Evolutionary conservation across 2,329 filamentous ascomycete species (phyloP).

Genomic region (Cryphonectria carpinicola): DNA sequence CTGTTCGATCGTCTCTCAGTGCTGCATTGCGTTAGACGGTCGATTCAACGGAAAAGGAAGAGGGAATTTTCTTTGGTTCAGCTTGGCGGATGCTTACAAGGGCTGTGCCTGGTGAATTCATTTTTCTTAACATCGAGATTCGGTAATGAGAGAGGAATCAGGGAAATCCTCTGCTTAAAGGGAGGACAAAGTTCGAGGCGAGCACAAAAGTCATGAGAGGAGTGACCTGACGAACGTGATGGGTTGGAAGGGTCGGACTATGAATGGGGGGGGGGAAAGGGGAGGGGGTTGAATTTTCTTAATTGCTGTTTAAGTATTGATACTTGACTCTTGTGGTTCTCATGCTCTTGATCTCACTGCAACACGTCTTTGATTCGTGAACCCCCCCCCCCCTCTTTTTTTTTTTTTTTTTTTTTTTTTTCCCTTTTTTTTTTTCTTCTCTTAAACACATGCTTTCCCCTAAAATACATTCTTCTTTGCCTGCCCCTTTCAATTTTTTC

Average conservation of each 20-base stretch:
- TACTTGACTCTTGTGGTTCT: constrained; percentile 16
- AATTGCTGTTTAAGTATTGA: constrained; percentile 19
- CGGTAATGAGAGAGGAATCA: constrained; percentile 18
- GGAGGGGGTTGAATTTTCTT: constrained; percentile 8
- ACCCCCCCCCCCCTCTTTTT: no score
- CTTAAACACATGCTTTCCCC: no score
- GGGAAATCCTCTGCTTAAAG: neutral
- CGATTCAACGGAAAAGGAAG: constrained; percentile 1
- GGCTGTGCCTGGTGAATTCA: constrained; percentile 15
- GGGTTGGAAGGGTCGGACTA: constrained; percentile 7
- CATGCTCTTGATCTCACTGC: neutral
- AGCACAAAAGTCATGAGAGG: constrained; percentile 14
- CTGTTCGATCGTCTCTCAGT: constrained; percentile 7
- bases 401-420: neutral
- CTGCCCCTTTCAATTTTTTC: no score
- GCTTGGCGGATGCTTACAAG: constrained; percentile 16
- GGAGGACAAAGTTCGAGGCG: constrained; percentile 15
- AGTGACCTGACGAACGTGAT: constrained; percentile 14
- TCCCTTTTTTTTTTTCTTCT: neutral
- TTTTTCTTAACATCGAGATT: constrained; percentile 25
- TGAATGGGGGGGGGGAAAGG: neutral
- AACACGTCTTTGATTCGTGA: neutral
- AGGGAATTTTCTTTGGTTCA: constrained; percentile 17
- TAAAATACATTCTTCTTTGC: no score
- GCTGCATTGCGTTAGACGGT: constrained; percentile 12